Evolutionary conservation across 441 rosid genomes (phyloP).

Genomic region (Hura crepitans): DNA sequence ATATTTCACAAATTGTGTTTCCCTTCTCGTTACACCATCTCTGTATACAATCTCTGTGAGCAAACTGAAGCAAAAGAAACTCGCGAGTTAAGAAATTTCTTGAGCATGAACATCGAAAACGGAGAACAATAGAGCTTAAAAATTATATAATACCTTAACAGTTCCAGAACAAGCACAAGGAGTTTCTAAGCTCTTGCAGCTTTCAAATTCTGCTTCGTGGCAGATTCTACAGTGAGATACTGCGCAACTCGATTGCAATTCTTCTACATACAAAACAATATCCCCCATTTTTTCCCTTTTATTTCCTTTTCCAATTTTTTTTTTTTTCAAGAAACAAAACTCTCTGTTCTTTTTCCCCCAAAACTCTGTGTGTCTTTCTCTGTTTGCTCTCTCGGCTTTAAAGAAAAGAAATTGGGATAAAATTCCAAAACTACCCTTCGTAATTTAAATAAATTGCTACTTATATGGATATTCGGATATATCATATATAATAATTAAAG

Average conservation of each 20-base stretch:
- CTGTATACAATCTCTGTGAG: conserved; percentile 93
- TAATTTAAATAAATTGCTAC: background rate
- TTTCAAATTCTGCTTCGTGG: conserved; percentile 75
- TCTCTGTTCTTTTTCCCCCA: background rate
- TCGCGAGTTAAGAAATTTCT: background rate
- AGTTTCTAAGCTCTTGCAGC: conserved; percentile 64
- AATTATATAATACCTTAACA: conserved; percentile 44
- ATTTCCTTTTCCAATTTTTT: background rate
- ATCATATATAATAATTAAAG: no score
- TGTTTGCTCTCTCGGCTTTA: conserved; percentile 17
- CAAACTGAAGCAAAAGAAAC: conserved; percentile 45
- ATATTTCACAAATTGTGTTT: conserved; percentile 81
- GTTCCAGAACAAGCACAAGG: conserved; percentile 97
- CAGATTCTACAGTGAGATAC: conserved; percentile 69
- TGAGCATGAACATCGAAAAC: background rate
- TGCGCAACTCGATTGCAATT: conserved; percentile 33
- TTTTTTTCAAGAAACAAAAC: background rate
- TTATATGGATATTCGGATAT: background rate
- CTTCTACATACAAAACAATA: conserved; percentile 43
- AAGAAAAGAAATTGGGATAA: conserved; percentile 1
- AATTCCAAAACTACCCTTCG: conserved; percentile 38
- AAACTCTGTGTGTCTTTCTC: background rate
- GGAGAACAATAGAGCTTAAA: background rate
- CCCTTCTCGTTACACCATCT: conserved; percentile 97
- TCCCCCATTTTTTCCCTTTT: conserved; percentile 47